Evolutionary conservation across 805 yeast genomes (phyloP).

Genomic region (Ogataea naganishii): DNA sequence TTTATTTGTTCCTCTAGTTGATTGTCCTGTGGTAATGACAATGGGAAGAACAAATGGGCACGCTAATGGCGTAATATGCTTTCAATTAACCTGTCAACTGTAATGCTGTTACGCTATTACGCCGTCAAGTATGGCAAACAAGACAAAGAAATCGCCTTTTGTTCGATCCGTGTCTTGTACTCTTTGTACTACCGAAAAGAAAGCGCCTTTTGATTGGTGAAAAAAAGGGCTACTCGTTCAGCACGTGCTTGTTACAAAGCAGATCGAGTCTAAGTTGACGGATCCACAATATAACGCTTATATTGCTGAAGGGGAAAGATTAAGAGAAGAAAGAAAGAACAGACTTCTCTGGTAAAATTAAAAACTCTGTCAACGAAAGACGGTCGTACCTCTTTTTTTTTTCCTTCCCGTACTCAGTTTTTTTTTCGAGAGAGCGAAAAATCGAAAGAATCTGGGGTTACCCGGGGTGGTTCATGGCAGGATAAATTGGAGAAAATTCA

Average conservation of each 20-base stretch:
- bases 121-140: too few species aligned
- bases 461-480: constrained; percentile 1
- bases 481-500: constrained; percentile 3
- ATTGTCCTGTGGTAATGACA: too few species aligned
- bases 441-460: constrained; percentile 1
- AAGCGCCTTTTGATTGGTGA: background rate
- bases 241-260: background rate
- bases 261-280: background rate
- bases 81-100: too few species aligned
- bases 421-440: too few species aligned
- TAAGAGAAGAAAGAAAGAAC: background rate
- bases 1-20: too few species aligned
- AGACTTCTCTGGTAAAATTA: background rate
- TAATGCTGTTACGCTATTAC: too few species aligned
- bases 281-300: constrained; percentile 1
- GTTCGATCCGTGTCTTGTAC: constrained; percentile 1
- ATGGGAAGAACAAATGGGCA: too few species aligned
- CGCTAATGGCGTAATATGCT: too few species aligned
- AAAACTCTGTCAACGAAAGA: constrained; percentile 1
- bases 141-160: too few species aligned
- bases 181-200: background rate
- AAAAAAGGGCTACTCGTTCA: background rate
- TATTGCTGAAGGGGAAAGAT: background rate
- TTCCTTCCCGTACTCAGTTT: constrained; percentile 6
- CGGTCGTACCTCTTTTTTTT: constrained; percentile 4